Evolutionary conservation across 2,329 filamentous ascomycete genomes (phyloP).

Genomic region (Cadophora sp.): DNA sequence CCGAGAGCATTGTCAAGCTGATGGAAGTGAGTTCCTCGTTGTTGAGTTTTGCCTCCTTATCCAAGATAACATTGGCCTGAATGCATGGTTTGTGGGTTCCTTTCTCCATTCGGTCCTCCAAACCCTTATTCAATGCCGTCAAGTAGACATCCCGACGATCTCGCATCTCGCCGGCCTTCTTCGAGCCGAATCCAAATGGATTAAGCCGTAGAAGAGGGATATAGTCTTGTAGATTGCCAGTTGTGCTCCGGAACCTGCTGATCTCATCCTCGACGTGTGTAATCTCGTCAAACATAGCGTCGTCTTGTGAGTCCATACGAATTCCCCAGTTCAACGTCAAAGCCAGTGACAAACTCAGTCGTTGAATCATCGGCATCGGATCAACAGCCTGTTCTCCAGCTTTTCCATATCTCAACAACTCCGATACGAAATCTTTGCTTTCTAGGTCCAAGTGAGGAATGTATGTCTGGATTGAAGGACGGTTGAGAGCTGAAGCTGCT

Average conservation of each 20-base stretch:
- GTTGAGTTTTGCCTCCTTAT: constrained; percentile 67
- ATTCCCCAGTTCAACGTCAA: constrained; percentile 72
- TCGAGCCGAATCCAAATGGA: constrained; percentile 64
- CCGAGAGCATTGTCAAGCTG: constrained; percentile 72
- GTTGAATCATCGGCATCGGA: constrained; percentile 72
- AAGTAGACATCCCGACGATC: constrained; percentile 66
- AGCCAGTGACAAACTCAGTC: constrained; percentile 65
- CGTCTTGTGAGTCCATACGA: constrained; percentile 64
- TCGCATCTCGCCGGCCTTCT: constrained; percentile 65
- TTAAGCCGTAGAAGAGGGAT: constrained; percentile 65
- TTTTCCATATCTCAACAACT: constrained; percentile 63
- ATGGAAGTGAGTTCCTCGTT: constrained; percentile 69
- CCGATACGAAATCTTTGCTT: constrained; percentile 66
- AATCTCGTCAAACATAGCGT: constrained; percentile 66
- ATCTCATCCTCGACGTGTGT: constrained; percentile 68
- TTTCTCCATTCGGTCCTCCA: constrained; percentile 66
- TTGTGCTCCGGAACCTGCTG: constrained; percentile 64
- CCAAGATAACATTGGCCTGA: constrained; percentile 69
- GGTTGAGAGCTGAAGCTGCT: constrained; percentile 69
- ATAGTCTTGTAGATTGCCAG: constrained; percentile 67
- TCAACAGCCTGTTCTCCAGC: constrained; percentile 62
- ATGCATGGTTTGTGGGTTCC: constrained; percentile 69
- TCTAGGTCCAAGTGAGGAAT: constrained; percentile 68
- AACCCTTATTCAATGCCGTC: constrained; percentile 59
- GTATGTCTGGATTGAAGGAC: constrained; percentile 68